Evolutionary conservation across 306 rosid genomes (phyloP).

Genomic region (Carpinus fangiana): DNA sequence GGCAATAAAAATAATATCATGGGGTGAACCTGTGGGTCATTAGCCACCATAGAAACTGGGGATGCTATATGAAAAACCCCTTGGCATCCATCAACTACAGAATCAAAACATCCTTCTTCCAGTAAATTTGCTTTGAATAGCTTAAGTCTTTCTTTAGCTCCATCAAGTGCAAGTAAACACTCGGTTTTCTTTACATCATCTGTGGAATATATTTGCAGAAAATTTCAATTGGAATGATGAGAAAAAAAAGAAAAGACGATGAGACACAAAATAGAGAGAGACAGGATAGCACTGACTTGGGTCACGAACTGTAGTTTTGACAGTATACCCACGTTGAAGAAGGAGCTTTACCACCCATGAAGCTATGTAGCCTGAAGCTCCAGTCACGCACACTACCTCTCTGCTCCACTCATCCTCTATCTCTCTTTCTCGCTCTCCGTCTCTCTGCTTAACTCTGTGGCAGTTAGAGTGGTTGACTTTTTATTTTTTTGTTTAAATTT

Average conservation of each 20-base stretch:
- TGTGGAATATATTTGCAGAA: neutral
- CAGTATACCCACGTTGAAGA: too few species aligned
- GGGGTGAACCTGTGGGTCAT: neutral
- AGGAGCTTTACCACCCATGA: too few species aligned
- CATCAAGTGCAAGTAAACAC: conserved; percentile 32
- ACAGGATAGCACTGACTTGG: too few species aligned
- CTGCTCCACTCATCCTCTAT: too few species aligned
- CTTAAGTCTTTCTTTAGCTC: conserved; percentile 35
- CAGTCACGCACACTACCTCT: conserved; percentile 21
- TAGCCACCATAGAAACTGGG: neutral
- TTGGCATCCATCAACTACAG: conserved; percentile 9
- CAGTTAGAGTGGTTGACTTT: too few species aligned
- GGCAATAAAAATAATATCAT: neutral
- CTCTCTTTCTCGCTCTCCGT: too few species aligned
- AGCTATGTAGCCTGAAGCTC: too few species aligned
- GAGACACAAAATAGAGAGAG: neutral
- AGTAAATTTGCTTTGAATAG: conserved; percentile 14
- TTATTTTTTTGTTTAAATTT: too few species aligned
- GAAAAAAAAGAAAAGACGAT: neutral
- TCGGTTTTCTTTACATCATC: conserved; percentile 32
- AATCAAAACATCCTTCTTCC: conserved; percentile 23
- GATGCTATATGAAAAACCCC: conserved; percentile 24
- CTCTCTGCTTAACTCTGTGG: too few species aligned
- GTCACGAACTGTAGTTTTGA: too few species aligned
- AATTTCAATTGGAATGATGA: too few species aligned